phyloP scores from a whole-genome alignment of 805 yeast species.

The Kazachstania viticola region DNA sequence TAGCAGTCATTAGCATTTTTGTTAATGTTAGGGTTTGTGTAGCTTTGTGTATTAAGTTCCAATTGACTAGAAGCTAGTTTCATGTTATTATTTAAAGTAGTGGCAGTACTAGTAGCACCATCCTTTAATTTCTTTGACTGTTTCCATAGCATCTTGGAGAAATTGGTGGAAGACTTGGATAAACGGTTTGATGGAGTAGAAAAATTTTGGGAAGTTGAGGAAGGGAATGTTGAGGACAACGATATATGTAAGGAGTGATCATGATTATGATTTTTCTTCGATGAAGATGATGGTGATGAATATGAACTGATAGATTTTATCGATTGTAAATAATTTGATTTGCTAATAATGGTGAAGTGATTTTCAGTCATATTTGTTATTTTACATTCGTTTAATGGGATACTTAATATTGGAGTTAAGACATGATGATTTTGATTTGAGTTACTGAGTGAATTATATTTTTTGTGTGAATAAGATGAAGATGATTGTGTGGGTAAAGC shows the following conservation, averaged over 20 bases:
- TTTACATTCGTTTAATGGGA: conserved; percentile 28
- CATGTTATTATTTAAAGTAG: conserved; percentile 3
- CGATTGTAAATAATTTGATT: conserved; percentile 11
- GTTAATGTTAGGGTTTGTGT: no score
- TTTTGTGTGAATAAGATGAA: conserved; percentile 1
- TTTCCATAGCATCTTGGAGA: conserved; percentile 6
- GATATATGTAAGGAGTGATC: no score
- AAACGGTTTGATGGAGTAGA: background rate
- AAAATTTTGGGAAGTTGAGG: background rate
- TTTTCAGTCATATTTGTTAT: conserved; percentile 26
- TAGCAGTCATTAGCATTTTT: no score
- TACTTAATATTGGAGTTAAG: conserved; percentile 34
- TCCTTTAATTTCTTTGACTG: conserved; percentile 4
- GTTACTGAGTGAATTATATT: conserved; percentile 6
- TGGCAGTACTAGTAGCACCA: background rate
- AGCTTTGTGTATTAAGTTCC: no score
- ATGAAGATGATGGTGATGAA: background rate
- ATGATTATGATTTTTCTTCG: conserved; percentile 8
- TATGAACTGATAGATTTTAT: conserved; percentile 5
- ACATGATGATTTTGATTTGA: no score
- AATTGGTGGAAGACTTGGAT: background rate
- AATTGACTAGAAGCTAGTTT: no score
- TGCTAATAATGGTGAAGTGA: conserved; percentile 32
- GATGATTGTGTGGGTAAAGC: background rate
- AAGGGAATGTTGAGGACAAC: conserved; percentile 1